Conservation (phyloP, 768 basidiomycete genomes). For the Lentinula aciculospora region DNA sequence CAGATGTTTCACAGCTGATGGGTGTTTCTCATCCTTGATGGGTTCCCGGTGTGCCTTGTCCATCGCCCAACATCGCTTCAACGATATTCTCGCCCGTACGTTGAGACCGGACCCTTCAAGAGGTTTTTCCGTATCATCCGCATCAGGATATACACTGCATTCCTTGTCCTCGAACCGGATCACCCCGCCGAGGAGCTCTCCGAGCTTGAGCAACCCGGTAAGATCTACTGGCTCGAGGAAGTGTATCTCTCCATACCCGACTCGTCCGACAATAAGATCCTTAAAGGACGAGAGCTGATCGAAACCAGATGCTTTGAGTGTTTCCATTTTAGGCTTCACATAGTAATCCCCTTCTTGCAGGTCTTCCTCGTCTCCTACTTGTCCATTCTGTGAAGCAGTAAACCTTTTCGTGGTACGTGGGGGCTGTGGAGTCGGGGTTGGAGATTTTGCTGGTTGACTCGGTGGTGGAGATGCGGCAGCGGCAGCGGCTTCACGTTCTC, state of each 20-base stretch:
- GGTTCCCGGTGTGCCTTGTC: slow-evolving; percentile 91
- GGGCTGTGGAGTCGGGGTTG: slow-evolving; percentile 27
- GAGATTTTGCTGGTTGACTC: slow-evolving; percentile 25
- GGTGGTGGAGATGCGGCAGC: slow-evolving; percentile 14
- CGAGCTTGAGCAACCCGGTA: slow-evolving; percentile 74
- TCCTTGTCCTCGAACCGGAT: slow-evolving; percentile 89
- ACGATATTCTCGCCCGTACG: slow-evolving; percentile 71
- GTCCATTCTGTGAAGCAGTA: slow-evolving; percentile 19
- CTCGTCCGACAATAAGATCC: slow-evolving; percentile 83
- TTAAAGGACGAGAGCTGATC: slow-evolving; percentile 69
- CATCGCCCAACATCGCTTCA: slow-evolving; percentile 81
- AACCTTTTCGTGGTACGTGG: slow-evolving; percentile 33
- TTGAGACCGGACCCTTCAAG: slow-evolving; percentile 83
- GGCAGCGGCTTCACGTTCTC: slow-evolving; percentile 60
- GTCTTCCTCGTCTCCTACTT: slow-evolving; percentile 23
- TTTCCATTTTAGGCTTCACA: slow-evolving; percentile 72
- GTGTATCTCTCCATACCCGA: slow-evolving; percentile 85
- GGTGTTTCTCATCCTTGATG: slow-evolving; percentile 75
- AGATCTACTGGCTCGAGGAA: slow-evolving; percentile 82
- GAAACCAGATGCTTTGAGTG: slow-evolving; percentile 65
- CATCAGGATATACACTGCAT: slow-evolving; percentile 90
- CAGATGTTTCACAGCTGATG: slow-evolving; percentile 63
- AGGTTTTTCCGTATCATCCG: slow-evolving; percentile 81
- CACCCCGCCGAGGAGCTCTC: slow-evolving; percentile 79
- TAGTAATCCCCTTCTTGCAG: slow-evolving; percentile 89